Evolutionary conservation across 2,329 filamentous ascomycete genomes (phyloP).

Genomic region (Monosporascus sp.): DNA sequence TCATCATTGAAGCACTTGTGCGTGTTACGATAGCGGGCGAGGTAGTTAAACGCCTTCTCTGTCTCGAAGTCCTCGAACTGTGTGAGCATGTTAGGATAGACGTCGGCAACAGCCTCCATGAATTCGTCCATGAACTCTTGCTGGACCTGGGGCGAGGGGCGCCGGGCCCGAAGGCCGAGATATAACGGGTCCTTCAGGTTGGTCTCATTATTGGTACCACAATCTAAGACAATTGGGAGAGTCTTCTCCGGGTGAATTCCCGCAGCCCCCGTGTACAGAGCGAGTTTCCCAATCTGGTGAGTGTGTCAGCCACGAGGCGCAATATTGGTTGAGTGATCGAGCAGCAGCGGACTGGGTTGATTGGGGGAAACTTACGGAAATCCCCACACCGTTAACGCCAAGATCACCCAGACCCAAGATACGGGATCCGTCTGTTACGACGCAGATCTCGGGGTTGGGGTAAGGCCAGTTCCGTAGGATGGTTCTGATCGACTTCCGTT

Average conservation of each 20-base stretch:
- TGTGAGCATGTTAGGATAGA: constrained; percentile 63
- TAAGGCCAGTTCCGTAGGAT: constrained; percentile 94
- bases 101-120: constrained; percentile 83
- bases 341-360: constrained; percentile 1
- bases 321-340: not conserved
- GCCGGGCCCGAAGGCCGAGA: constrained; percentile 80
- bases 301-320: constrained; percentile 18
- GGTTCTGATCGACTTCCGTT: constrained; percentile 81
- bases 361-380: constrained; percentile 59
- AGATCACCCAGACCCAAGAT: constrained; percentile 90
- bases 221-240: constrained; percentile 64
- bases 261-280: constrained; percentile 90
- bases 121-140: constrained; percentile 94
- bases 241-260: constrained; percentile 88
- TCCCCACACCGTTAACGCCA: constrained; percentile 95
- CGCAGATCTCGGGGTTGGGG: constrained; percentile 84
- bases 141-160: constrained; percentile 71
- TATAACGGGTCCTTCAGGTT: constrained; percentile 72
- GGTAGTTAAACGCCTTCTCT: constrained; percentile 80
- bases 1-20: constrained; percentile 99
- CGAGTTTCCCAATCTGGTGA: constrained; percentile 76
- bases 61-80: constrained; percentile 99
- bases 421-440: constrained; percentile 92
- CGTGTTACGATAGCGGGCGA: constrained; percentile 79
- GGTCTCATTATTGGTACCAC: constrained; percentile 59